These are phyloP conservation scores for Balakata baccata DNA, from an alignment of 345 rosid genomes.

Conservation along the genomic window DNA sequence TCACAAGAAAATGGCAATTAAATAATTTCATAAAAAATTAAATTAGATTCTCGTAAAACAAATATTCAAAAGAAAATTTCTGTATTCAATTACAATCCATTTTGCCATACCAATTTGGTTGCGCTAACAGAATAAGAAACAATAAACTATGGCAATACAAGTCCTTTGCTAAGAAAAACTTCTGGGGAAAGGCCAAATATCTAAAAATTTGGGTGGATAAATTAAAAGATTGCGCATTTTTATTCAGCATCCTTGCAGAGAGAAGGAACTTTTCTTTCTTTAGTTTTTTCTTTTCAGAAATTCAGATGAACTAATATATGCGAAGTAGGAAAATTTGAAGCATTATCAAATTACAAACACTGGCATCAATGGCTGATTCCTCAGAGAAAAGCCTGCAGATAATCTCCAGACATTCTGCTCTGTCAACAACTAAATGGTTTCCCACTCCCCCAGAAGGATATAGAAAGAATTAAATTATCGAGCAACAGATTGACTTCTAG, in stretches of 20 bases:
- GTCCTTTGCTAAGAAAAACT: no score
- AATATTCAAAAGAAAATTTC: no score
- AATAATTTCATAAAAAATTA: no score
- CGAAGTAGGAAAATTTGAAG: conserved; percentile 3
- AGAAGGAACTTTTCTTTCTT: no score
- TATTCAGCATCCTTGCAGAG: not conserved
- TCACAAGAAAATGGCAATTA: no score
- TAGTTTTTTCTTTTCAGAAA: not conserved
- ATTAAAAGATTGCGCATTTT: not conserved
- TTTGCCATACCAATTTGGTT: no score
- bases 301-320: not conserved
- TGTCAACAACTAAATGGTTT: conserved; percentile 8
- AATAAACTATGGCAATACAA: no score
- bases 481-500: conserved; percentile 17
- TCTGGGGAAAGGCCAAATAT: not conserved
- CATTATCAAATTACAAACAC: conserved; percentile 1
- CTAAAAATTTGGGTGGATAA: not conserved
- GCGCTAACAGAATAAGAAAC: no score
- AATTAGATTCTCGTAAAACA: no score
- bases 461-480: conserved; percentile 6
- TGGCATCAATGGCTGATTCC: not conserved
- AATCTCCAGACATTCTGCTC: not conserved
- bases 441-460: not conserved
- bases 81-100: no score
- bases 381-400: not conserved